These are phyloP conservation scores for Phaeosphaeria sp. DNA, from an alignment of 2,329 filamentous ascomycete species.

Conservation along the genomic window DNA sequence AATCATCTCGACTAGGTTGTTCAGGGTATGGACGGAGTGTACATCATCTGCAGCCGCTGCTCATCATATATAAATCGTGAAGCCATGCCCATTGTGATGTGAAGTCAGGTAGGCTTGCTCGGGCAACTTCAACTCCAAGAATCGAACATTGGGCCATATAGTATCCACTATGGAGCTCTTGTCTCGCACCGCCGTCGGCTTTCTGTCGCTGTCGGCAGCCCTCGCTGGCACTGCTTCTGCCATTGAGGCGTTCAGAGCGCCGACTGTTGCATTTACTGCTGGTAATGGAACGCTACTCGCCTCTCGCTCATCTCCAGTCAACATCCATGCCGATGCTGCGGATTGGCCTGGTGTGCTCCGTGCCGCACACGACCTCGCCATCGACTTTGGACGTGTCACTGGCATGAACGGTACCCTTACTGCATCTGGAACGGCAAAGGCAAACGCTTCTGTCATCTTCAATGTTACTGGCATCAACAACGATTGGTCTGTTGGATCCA, in stretches of 20 bases:
- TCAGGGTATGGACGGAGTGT: conserved; percentile 23
- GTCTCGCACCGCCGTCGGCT: conserved; percentile 31
- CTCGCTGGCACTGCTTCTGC: conserved; percentile 37
- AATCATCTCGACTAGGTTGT: conserved; percentile 21
- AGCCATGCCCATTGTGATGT: conserved; percentile 6
- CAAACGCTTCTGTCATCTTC: conserved; percentile 52
- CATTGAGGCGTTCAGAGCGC: conserved; percentile 54
- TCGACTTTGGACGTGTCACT: conserved; percentile 75
- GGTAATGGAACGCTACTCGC: conserved; percentile 47
- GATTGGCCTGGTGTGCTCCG: conserved; percentile 74
- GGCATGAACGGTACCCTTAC: conserved; percentile 66
- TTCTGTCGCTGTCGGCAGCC: conserved; percentile 32
- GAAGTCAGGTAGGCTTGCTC: conserved; percentile 20
- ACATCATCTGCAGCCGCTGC: conserved; percentile 1
- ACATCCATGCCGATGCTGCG: conserved; percentile 43
- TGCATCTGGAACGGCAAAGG: conserved; percentile 61
- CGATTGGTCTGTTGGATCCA: conserved; percentile 41
- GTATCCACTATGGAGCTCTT: conserved; percentile 37
- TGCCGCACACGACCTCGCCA: conserved; percentile 70
- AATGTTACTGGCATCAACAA: conserved; percentile 49
- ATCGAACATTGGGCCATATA: conserved; percentile 2
- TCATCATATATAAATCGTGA: conserved; percentile 16
- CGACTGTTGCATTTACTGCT: conserved; percentile 56
- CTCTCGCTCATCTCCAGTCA: conserved; percentile 36
- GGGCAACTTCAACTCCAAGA: conserved; percentile 8